Conservation (phyloP, 2,329 filamentous ascomycete species). For the Verticillium tricorpus region DNA sequence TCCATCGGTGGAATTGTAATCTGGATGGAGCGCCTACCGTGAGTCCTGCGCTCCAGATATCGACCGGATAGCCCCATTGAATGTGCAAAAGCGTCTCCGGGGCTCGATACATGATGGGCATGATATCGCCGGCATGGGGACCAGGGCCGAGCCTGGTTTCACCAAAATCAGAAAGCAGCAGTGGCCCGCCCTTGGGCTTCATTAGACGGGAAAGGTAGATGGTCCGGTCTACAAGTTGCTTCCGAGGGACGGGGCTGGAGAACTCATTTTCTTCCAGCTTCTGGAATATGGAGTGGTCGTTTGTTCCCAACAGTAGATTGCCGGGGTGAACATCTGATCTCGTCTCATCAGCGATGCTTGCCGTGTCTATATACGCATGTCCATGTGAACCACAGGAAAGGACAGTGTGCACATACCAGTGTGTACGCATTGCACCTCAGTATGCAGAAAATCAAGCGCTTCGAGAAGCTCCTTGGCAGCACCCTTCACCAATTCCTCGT, state of each 20-base stretch:
- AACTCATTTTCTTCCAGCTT: constrained; percentile 17
- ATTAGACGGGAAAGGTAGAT: constrained; percentile 22
- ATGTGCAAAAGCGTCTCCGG: constrained; percentile 18
- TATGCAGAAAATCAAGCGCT: constrained; percentile 29
- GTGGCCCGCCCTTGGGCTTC: constrained; percentile 16
- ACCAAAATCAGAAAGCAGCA: constrained; percentile 24
- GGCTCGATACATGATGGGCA: constrained; percentile 19
- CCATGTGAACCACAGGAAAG: neutral
- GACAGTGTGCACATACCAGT: constrained; percentile 20
- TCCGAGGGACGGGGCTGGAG: constrained; percentile 17
- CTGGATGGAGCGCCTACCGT: constrained; percentile 6
- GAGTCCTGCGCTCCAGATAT: constrained; percentile 24
- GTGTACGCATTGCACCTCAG: constrained; percentile 23
- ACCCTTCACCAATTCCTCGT: constrained; percentile 23
- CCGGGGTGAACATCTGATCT: constrained; percentile 5
- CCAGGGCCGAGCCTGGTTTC: constrained; percentile 19
- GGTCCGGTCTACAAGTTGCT: constrained; percentile 10
- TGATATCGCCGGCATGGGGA: constrained; percentile 20
- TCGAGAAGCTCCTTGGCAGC: constrained; percentile 23
- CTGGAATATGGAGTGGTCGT: constrained; percentile 12
- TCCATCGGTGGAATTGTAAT: too few species aligned
- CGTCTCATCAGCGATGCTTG: constrained; percentile 3
- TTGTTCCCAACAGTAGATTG: constrained; percentile 22
- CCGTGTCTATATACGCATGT: neutral
- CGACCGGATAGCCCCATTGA: constrained; percentile 19